These are phyloP conservation scores for Thermothielavioides terrestris DNA, from an alignment of 495 filamentous ascomycete genomes.

Conservation along the genomic window DNA sequence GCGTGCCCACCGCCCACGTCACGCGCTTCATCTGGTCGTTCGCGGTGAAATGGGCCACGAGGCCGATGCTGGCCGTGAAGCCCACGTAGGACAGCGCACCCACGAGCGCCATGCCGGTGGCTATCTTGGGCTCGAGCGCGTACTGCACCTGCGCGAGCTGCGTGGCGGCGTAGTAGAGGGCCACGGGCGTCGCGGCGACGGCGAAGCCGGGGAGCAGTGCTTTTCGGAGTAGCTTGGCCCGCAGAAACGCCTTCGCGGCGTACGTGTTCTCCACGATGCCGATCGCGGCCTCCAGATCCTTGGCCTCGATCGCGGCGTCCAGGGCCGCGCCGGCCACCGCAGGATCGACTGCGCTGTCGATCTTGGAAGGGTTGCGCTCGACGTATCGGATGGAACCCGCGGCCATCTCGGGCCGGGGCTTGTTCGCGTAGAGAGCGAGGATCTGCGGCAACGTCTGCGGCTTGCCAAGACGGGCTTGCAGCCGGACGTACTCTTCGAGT, in stretches of 20 bases:
- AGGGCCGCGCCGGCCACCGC: slow-evolving; percentile 61
- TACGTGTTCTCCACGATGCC: slow-evolving; percentile 75
- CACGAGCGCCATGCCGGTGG: slow-evolving; percentile 69
- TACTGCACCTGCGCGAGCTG: slow-evolving; percentile 53
- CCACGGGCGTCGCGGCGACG: slow-evolving; percentile 54
- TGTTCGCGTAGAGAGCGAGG: slow-evolving; percentile 75
- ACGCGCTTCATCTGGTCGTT: slow-evolving; percentile 95
- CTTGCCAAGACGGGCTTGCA: slow-evolving; percentile 60
- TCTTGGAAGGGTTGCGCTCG: slow-evolving; percentile 54
- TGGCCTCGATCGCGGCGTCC: slow-evolving; percentile 62
- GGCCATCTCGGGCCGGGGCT: slow-evolving; percentile 59
- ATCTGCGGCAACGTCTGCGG: slow-evolving; percentile 68
- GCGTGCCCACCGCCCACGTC: slow-evolving; percentile 73
- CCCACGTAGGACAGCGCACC: slow-evolving; percentile 75
- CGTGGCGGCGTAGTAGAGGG: slow-evolving; percentile 58
- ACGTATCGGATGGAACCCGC: slow-evolving; percentile 51
- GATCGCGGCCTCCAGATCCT: slow-evolving; percentile 65
- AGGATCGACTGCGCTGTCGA: slow-evolving; percentile 61
- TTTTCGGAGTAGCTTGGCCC: slow-evolving; percentile 49
- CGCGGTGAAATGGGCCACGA: slow-evolving; percentile 72
- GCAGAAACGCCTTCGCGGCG: slow-evolving; percentile 59
- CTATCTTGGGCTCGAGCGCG: slow-evolving; percentile 58
- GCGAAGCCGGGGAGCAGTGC: slow-evolving; percentile 33
- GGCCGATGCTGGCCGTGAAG: slow-evolving; percentile 66
- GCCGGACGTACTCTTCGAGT: slow-evolving; percentile 59